phyloP scores from a whole-genome alignment of 169 alveolate species.

The Eimeria necatrix region DNA sequence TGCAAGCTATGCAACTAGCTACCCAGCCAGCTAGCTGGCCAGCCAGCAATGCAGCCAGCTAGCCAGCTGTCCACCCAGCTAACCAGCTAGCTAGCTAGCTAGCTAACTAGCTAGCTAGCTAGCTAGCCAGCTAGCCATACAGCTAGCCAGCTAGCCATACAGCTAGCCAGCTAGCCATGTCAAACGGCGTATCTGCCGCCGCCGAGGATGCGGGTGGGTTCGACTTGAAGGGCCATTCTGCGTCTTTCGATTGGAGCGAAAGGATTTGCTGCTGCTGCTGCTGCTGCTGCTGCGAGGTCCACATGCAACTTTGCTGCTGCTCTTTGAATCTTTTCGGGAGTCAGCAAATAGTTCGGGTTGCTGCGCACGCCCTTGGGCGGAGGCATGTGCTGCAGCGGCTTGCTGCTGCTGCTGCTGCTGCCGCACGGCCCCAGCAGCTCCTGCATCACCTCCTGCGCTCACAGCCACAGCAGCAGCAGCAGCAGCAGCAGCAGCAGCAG shows the following conservation, averaged over 20 bases:
- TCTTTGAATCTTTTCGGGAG: neutral
- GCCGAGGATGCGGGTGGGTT: constrained; percentile 37
- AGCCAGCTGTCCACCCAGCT: too few species aligned
- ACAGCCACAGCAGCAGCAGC: neutral
- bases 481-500: too few species aligned
- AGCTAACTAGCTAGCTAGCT: neutral
- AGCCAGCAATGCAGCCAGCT: too few species aligned
- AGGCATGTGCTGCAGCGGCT: constrained; percentile 19
- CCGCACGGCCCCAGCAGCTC: constrained; percentile 12
- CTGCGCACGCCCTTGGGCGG: constrained; percentile 20
- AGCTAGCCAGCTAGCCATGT: neutral
- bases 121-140: neutral
- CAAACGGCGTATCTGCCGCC: constrained; percentile 32
- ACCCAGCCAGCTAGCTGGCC: too few species aligned
- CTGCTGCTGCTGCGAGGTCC: neutral
- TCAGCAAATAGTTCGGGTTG: neutral
- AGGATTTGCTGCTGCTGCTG: neutral
- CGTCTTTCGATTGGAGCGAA: constrained; percentile 1
- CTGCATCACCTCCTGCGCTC: neutral
- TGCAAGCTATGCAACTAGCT: too few species aligned
- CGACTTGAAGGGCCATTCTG: neutral
- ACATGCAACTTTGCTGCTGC: constrained; percentile 40
- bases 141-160: neutral
- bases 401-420: constrained; percentile 11
- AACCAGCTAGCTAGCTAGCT: too few species aligned